Evolutionary conservation across 768 basidiomycete genomes (phyloP).

Genomic region (Exidia glandulosa): DNA sequence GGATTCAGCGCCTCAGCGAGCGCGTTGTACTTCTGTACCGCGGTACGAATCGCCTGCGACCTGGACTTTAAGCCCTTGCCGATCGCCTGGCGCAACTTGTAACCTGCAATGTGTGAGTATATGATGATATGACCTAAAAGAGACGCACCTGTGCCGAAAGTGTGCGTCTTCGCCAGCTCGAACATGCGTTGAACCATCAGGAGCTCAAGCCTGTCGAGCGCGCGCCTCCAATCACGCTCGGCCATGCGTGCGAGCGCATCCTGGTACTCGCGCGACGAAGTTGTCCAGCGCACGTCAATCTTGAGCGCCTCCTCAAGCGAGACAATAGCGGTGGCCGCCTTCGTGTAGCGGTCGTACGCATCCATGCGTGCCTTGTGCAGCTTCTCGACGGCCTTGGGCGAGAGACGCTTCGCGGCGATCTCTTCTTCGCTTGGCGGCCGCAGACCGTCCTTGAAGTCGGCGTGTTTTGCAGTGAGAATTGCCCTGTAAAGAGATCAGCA

Average conservation of each 20-base stretch:
- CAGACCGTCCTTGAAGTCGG: background rate
- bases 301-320: background rate
- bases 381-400: background rate
- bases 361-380: background rate
- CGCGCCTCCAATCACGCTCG: background rate
- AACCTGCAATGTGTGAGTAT: background rate
- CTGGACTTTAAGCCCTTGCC: background rate
- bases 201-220: background rate
- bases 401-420: background rate
- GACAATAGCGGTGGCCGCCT: background rate
- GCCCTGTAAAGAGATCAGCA: background rate
- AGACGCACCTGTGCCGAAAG: background rate
- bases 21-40: slow-evolving; percentile 20
- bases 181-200: background rate
- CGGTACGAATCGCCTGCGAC: slow-evolving; percentile 13
- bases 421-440: background rate
- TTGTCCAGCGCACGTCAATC: background rate
- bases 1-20: slow-evolving; percentile 15
- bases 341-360: background rate
- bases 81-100: background rate
- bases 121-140: fast-evolving
- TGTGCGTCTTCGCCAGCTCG: background rate
- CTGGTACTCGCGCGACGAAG: background rate
- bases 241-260: background rate
- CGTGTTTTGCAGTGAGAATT: background rate